Evolutionary conservation across 2,329 filamentous ascomycete genomes (phyloP).

Genomic region (Monosporascus sp.): DNA sequence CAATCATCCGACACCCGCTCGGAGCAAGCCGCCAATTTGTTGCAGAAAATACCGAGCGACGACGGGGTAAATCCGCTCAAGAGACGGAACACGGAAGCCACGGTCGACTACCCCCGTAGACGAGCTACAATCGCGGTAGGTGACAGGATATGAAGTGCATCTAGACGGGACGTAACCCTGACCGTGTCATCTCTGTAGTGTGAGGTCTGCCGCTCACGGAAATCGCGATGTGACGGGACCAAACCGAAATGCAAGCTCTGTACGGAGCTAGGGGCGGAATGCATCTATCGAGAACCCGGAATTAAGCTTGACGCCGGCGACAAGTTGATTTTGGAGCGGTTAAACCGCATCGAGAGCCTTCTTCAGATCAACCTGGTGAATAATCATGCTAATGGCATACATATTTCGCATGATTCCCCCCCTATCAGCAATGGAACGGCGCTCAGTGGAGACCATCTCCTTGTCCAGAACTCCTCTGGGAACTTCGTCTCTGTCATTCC

Average conservation of each 20-base stretch:
- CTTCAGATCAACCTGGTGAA: constrained; percentile 64
- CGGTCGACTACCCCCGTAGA: constrained; percentile 58
- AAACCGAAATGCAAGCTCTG: constrained; percentile 83
- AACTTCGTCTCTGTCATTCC: constrained; percentile 52
- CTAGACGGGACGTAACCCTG: constrained; percentile 7
- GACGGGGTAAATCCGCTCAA: constrained; percentile 52
- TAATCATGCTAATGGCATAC: constrained; percentile 44
- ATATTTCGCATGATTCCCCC: constrained; percentile 57
- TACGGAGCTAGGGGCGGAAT: constrained; percentile 75
- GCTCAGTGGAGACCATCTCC: constrained; percentile 52
- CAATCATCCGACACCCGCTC: constrained; percentile 46
- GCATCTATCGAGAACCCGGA: constrained; percentile 77
- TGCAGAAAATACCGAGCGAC: constrained; percentile 43
- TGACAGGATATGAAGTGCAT: constrained; percentile 15
- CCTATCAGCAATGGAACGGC: constrained; percentile 60
- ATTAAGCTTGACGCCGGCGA: constrained; percentile 85
- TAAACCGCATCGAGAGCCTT: constrained; percentile 71
- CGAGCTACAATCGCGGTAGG: constrained; percentile 62
- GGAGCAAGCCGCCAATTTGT: constrained; percentile 38
- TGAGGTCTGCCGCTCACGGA: constrained; percentile 74
- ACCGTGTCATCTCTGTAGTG: constrained; percentile 46
- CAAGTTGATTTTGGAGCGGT: constrained; percentile 75
- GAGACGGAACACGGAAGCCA: constrained; percentile 56
- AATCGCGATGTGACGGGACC: constrained; percentile 72
- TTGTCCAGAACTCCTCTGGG: constrained; percentile 38